Percentiles rank a stretch among this genome's conserved stretches.
Evolutionary conservation across 805 yeast species (phyloP).

Genomic region (Hermanozyma aechmeae): DNA sequence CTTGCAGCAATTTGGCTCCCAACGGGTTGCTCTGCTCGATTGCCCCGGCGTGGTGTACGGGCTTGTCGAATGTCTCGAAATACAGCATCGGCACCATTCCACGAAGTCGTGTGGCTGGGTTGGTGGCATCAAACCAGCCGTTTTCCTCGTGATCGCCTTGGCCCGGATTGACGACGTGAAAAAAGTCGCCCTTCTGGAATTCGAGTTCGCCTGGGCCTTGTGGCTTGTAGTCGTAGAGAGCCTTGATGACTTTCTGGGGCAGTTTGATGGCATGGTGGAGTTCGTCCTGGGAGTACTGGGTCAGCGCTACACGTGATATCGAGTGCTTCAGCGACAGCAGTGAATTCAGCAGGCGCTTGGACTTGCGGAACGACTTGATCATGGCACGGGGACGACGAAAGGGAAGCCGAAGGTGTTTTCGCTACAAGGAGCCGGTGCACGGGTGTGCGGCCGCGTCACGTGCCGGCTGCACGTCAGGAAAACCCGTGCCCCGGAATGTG

Average conservation of each 20-base stretch:
- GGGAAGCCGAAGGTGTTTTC: not conserved
- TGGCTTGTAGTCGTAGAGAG: slow-evolving; percentile 67
- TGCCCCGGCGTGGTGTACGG: slow-evolving; percentile 11
- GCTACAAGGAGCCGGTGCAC: not conserved
- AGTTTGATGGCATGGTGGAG: slow-evolving; percentile 27
- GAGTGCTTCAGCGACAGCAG: slow-evolving; percentile 22
- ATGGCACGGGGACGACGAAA: not conserved
- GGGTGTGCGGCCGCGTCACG: not conserved
- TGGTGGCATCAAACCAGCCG: slow-evolving; percentile 82
- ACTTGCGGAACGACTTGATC: slow-evolving; percentile 1
- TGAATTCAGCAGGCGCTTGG: slow-evolving; percentile 4
- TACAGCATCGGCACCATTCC: slow-evolving; percentile 86
- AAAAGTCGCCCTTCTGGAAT: slow-evolving; percentile 78
- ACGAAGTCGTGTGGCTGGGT: slow-evolving; percentile 65
- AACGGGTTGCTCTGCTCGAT: slow-evolving; percentile 11
- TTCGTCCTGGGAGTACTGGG: slow-evolving; percentile 8
- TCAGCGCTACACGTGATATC: slow-evolving; percentile 20
- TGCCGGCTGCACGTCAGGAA: no score
- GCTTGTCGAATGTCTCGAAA: slow-evolving; percentile 62
- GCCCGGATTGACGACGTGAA: slow-evolving; percentile 58
- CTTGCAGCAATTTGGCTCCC: slow-evolving; percentile 9
- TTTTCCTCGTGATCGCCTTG: slow-evolving; percentile 21
- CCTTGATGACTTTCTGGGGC: slow-evolving; percentile 79
- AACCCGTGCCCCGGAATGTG: not conserved
- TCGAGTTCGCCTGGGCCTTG: slow-evolving; percentile 75